These are phyloP conservation scores for Carex scoparia DNA, from an alignment of 176 grass and related monocot species.

Conservation along the genomic window DNA sequence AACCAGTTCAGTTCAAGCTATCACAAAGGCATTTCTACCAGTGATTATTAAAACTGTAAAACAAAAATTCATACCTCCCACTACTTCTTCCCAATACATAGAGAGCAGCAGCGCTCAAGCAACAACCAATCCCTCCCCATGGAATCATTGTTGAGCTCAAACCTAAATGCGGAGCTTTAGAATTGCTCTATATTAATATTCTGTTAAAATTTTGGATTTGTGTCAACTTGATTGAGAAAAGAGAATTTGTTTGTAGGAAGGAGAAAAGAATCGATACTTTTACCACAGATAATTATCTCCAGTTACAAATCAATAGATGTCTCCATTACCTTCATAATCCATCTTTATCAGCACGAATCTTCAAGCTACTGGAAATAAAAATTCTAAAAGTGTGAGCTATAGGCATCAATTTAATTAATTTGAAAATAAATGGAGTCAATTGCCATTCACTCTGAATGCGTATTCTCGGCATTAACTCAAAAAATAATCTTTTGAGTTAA, in stretches of 20 bases:
- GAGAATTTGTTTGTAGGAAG: not conserved
- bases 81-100: constrained; percentile 88
- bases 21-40: not conserved
- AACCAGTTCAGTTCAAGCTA: not conserved
- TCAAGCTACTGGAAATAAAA: not conserved
- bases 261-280: constrained; percentile 21
- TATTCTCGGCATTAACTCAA: no score
- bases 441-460: no score
- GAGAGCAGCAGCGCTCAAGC: constrained; percentile 71
- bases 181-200: not conserved
- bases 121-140: constrained; percentile 86
- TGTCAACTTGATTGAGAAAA: not conserved
- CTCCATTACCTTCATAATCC: not conserved
- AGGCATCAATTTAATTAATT: no score
- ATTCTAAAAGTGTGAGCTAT: no score
- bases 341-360: no score
- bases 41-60: not conserved
- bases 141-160: constrained; percentile 57
- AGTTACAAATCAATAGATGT: not conserved
- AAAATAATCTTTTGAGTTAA: no score
- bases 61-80: constrained; percentile 49
- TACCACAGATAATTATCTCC: not conserved
- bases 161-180: not conserved
- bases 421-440: no score
- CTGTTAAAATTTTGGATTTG: not conserved